Evolutionary conservation across 75 land plant genomes (phyloP).

Genomic region (Cryptomeria japonica): DNA sequence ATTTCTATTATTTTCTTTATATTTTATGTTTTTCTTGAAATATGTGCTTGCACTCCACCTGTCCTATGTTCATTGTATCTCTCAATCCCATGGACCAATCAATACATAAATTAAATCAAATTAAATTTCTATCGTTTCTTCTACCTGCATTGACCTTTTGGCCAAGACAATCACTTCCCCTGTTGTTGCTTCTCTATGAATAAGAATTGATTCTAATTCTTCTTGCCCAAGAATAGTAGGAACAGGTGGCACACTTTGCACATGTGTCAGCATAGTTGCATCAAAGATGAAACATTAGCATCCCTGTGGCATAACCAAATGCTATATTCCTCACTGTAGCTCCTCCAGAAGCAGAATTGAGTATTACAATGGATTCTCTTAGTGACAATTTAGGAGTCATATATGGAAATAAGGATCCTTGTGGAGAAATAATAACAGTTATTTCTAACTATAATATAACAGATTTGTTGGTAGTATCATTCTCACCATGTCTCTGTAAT

Average conservation of each 20-base stretch:
- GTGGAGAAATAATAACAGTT: background rate
- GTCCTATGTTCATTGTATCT: too few species aligned
- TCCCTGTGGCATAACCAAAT: constrained; percentile 5
- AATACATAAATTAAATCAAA: too few species aligned
- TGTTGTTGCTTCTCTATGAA: constrained; percentile 12
- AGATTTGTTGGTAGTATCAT: background rate
- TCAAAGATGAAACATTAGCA: constrained; percentile 11
- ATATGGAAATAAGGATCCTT: background rate
- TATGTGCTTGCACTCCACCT: too few species aligned
- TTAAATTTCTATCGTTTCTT: background rate
- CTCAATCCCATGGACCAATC: background rate
- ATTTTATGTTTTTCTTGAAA: too few species aligned
- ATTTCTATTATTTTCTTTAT: too few species aligned
- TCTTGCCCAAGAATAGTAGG: constrained; percentile 20
- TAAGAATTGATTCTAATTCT: constrained; percentile 15
- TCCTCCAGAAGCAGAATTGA: background rate
- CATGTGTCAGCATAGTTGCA: constrained; percentile 22
- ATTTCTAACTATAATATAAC: background rate
- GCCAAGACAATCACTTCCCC: constrained; percentile 8
- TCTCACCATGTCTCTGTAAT: background rate
- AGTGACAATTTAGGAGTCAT: too few species aligned
- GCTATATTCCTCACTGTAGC: background rate
- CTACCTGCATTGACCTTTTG: background rate
- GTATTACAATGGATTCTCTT: background rate
- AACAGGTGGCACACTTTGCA: constrained; percentile 11